Evolutionary conservation across 164 flowering plant genomes (phyloP), one percentile per base, ranked within the genome.

Genomic region (Stephania cephalantha): DNA sequence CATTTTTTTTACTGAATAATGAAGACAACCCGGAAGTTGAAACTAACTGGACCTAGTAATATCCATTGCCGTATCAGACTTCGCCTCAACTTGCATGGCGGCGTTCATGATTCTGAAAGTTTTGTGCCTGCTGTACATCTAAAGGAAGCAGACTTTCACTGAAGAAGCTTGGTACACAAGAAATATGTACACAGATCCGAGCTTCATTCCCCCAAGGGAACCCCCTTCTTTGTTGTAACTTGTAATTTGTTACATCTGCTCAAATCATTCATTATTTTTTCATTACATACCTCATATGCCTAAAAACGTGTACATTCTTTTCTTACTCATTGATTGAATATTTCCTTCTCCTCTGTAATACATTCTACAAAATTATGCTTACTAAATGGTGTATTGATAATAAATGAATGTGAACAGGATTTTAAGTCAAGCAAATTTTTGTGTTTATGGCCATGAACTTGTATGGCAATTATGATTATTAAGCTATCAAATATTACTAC

Each of bases 281-380:
- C 48, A 69, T 13, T 69, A 46, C 15, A 15, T 44, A 35, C 12
- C 22, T 42, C 25, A 35, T 69, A 7, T 69, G 46, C 71, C 45
- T 69, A 69, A 20, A 61, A 61, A 61, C 2, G 42, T 61, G 66
- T 61, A 61, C 66, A 61, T 61, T 61, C 66, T 61, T 20, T 61
- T 61, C 29, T 61, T 61, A 15, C 22, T 18, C n/a, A 35, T n/a
- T 61, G 18, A 61, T 61, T 61, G 66, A 18, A 61, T n/a, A 61
- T 18, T 61, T 58, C 22, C 1, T 58, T 58, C 64, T 18, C 20
- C 64, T 58, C 20, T 58, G n/a, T 58, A n/a, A 58, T 58, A 18
- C 7, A 58, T 7, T 25, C 25, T 0, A 58, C 0, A n/a, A 58
- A 58, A 58, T 58, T 58, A n/a, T 58, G 64, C 20, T 58, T 58